Evolutionary conservation across 768 basidiomycete species (phyloP).

Genomic region (Hysterangium stoloniferum): DNA sequence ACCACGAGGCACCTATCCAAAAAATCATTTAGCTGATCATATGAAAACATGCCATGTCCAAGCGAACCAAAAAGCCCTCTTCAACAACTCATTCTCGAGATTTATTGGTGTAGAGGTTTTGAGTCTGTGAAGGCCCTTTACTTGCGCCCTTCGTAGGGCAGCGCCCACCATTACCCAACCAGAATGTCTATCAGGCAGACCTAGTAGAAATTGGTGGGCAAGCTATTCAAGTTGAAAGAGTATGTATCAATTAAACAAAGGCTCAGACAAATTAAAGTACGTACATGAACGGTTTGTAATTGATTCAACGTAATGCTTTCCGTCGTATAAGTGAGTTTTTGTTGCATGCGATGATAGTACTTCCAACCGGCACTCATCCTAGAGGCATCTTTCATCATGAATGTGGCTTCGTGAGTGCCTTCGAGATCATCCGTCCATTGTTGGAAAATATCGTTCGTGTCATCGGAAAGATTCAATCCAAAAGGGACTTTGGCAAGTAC

Average conservation of each 20-base stretch:
- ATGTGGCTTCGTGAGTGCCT: background rate
- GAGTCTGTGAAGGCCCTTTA: background rate
- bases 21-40: background rate
- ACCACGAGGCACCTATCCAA: conserved; percentile 9
- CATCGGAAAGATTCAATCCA: background rate
- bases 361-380: conserved; percentile 10
- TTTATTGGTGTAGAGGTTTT: background rate
- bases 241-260: background rate
- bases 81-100: conserved; percentile 9
- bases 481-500: conserved; percentile 7
- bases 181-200: background rate
- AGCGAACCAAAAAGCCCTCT: conserved; percentile 9
- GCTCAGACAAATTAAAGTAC: background rate
- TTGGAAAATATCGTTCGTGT: background rate
- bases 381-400: background rate
- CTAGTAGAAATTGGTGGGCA: conserved; percentile 8
- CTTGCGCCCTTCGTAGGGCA: conserved; percentile 8
- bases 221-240: background rate
- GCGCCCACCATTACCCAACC: background rate
- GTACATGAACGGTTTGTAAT: conserved; percentile 10
- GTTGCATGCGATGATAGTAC: conserved; percentile 8
- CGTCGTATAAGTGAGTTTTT: background rate
- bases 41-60: background rate
- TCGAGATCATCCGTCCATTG: conserved; percentile 5
- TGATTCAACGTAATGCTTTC: background rate